Base-by-base conservation (phyloP, 345 rosid species). In the Citrus inodora region DNA sequence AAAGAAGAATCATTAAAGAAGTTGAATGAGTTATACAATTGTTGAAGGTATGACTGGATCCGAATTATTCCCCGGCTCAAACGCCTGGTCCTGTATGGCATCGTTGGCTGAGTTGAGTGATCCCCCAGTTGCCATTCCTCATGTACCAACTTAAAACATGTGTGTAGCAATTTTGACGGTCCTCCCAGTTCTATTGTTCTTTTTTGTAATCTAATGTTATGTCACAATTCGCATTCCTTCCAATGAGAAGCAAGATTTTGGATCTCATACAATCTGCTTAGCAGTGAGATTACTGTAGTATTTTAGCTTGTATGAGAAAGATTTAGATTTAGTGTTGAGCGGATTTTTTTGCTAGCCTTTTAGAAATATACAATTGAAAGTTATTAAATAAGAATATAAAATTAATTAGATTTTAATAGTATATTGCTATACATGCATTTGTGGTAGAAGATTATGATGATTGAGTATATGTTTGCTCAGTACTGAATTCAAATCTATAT, bases 1-100 rank as follows among this genome's bases (percentile, higher is more conserved):
- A 85, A 82, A 87, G 90, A 72, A 94, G 91, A 82, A 91, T 94
- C 86, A 87, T 94, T 77, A 88, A 87, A 82, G 98, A 92, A 85
- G 82, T 90, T 63, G 96, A 94, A 78, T 97, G 84, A 90, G 63
- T 74, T 67, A 33, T 40, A 59, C 4, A 14, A 61, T 58, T 59
- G 37, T 19, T 17, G 48, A 38, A 42, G 27, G 24, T 40, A 56
- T 28, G 65, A 21, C n/a, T 59, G 75, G 63, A 38, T 74, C 56
- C 24, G 10, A 19, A 61, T 61, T 61, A 14, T 51, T 59, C 4
- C 2, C 67, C 25, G 37, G 10, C 32, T 27, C 35, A 46, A 48
- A 70, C 0, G 59, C 2, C 22, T 59, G 24, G 56, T 35, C 63
- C 60, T 73, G 33, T 33, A 35, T 7, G 51, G 28, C 65, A 58